Percentiles rank a stretch among this genome's conserved stretches.
Conservation (phyloP, 768 basidiomycete species). For the Floccularia luteovirens region DNA sequence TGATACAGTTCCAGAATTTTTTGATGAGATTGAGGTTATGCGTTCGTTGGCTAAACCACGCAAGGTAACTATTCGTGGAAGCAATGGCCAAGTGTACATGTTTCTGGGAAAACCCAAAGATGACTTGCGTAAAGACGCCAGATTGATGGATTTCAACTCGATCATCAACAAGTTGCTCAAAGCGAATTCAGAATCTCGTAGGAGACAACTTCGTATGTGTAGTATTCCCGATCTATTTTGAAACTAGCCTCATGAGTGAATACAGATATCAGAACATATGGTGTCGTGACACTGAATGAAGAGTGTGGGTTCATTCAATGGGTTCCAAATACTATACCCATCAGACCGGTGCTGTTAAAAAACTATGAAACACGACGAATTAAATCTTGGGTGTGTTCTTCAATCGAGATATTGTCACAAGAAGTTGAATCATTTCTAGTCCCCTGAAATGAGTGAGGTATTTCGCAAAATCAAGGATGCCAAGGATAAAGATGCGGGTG, state of each 20-base stretch:
- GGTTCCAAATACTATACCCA: conserved; percentile 87
- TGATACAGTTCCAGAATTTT: conserved; percentile 43
- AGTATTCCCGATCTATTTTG: background rate
- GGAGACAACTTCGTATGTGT: conserved; percentile 78
- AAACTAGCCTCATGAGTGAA: background rate
- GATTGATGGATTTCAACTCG: conserved; percentile 96
- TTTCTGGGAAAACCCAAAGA: conserved; percentile 97
- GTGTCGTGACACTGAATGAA: conserved; percentile 97
- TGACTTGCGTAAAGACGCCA: conserved; percentile 93
- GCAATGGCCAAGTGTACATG: conserved; percentile 77
- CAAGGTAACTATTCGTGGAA: conserved; percentile 80
- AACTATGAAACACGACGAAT: conserved; percentile 47
- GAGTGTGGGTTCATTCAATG: conserved; percentile 98
- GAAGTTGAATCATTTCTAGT: conserved; percentile 22
- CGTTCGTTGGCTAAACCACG: conserved; percentile 84
- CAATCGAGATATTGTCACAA: conserved; percentile 1
- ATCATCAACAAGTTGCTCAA: conserved; percentile 97
- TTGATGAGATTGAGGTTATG: conserved; percentile 88
- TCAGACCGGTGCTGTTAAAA: conserved; percentile 68
- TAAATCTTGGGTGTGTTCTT: conserved; percentile 29
- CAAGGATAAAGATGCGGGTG: conserved; percentile 40
- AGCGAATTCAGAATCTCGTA: conserved; percentile 86
- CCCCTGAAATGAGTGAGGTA: conserved; percentile 31
- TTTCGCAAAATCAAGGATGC: conserved; percentile 46
- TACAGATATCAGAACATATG: conserved; percentile 90